Percentiles rank a stretch among this genome's conserved stretches.
Evolutionary conservation across 495 filamentous ascomycete genomes (phyloP).

Genomic region (Hypomontagnella submonticulosa): DNA sequence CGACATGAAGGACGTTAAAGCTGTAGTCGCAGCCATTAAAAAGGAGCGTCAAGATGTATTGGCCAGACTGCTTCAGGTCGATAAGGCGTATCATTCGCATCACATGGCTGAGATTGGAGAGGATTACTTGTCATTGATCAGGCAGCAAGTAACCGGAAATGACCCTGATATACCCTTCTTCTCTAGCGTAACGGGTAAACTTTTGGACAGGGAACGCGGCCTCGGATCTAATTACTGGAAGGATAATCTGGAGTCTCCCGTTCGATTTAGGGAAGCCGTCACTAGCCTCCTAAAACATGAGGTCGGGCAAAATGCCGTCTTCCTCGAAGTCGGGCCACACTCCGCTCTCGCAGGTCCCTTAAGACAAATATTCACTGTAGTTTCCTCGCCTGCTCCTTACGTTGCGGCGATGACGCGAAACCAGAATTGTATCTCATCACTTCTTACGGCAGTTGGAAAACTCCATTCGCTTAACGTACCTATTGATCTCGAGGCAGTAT

Average conservation of each 20-base stretch:
- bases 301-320: slow-evolving; percentile 40
- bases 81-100: slow-evolving; percentile 61
- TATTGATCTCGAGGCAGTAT: slow-evolving; percentile 51
- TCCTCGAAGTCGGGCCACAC: slow-evolving; percentile 69
- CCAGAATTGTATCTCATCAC: slow-evolving; percentile 41
- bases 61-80: slow-evolving; percentile 47
- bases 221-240: slow-evolving; percentile 44
- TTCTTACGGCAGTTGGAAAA: slow-evolving; percentile 47
- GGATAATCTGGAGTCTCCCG: slow-evolving; percentile 45
- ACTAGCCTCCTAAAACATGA: slow-evolving; percentile 24
- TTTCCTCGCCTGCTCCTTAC: slow-evolving; percentile 38
- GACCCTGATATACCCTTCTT: slow-evolving; percentile 41
- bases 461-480: slow-evolving; percentile 47
- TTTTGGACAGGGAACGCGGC: slow-evolving; percentile 8
- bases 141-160: slow-evolving; percentile 26
- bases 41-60: slow-evolving; percentile 31
- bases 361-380: slow-evolving; percentile 55
- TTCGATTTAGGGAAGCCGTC: slow-evolving; percentile 49
- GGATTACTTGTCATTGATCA: slow-evolving; percentile 40
- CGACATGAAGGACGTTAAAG: slow-evolving; percentile 32
- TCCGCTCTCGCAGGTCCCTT: slow-evolving; percentile 62
- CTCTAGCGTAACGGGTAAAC: slow-evolving; percentile 46
- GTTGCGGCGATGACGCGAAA: slow-evolving; percentile 47
- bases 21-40: slow-evolving; percentile 35
- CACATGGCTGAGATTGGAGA: slow-evolving; percentile 45